These are phyloP conservation scores for Ganoderma leucocontextum DNA, from an alignment of 1,284 basidiomycete species.

Conservation along the genomic window DNA sequence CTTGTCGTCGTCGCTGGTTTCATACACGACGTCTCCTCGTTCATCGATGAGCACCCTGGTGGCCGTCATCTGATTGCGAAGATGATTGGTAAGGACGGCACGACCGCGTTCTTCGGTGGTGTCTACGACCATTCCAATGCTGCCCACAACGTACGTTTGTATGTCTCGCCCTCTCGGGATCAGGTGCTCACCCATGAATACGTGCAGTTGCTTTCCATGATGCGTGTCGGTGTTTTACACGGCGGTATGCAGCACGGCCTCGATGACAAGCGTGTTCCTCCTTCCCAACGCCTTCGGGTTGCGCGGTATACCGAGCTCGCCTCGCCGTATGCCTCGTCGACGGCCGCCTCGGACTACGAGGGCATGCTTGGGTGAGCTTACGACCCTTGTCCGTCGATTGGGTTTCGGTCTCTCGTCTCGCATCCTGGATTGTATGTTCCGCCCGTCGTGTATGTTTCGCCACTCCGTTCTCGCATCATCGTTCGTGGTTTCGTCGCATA, in stretches of 20 bases:
- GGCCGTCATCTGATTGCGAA: conserved; percentile 74
- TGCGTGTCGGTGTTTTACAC: conserved; percentile 87
- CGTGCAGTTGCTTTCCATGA: conserved; percentile 79
- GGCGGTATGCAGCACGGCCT: conserved; percentile 74
- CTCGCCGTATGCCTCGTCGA: conserved; percentile 53
- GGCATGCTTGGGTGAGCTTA: conserved; percentile 44
- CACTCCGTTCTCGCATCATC: conserved; percentile 25
- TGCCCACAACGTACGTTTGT: conserved; percentile 76
- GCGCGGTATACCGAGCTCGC: conserved; percentile 70
- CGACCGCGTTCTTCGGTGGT: conserved; percentile 93
- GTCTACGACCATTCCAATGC: conserved; percentile 95
- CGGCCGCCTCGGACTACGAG: conserved; percentile 48
- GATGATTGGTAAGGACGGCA: conserved; percentile 83
- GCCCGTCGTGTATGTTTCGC: conserved; percentile 29
- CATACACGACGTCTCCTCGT: conserved; percentile 90
- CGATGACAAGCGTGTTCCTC: conserved; percentile 73
- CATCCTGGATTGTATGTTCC: conserved; percentile 26
- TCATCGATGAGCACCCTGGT: conserved; percentile 91
- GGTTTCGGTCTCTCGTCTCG: conserved; percentile 6
- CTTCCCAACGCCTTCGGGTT: conserved; percentile 73
- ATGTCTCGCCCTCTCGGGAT: not conserved
- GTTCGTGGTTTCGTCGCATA: conserved; percentile 25
- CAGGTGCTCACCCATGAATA: conserved; percentile 30
- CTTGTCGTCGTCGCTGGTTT: conserved; percentile 88
- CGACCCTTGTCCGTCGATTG: not conserved